phyloP scores from a whole-genome alignment of 306 rosid genomes.

The Gastrolobium bilobum region DNA sequence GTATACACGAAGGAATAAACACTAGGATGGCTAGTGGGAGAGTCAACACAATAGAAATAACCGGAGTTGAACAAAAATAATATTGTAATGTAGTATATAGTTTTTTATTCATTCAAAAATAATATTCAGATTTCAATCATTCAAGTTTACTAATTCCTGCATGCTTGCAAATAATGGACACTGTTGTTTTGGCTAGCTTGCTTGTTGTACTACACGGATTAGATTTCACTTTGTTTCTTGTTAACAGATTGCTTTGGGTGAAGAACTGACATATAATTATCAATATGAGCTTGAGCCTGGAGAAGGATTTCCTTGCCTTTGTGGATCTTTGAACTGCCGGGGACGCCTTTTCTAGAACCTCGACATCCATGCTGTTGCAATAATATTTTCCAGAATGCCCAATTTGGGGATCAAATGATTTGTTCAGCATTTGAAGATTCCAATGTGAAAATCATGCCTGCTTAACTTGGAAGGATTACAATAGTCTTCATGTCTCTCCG shows the following conservation, averaged over 20 bases:
- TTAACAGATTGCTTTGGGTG: conserved; percentile 82
- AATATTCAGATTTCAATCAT: too few species aligned
- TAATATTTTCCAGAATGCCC: conserved; percentile 26
- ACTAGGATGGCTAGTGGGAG: too few species aligned
- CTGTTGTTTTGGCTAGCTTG: not conserved
- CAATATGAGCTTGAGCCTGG: conserved; percentile 64
- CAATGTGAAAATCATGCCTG: not conserved
- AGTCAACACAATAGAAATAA: too few species aligned
- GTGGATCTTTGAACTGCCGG: conserved; percentile 68
- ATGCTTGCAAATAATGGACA: not conserved
- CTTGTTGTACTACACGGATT: not conserved
- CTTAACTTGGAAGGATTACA: not conserved
- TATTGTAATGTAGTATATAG: too few species aligned
- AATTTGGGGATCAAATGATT: conserved; percentile 23
- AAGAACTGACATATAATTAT: conserved; percentile 76
- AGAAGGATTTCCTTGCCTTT: conserved; percentile 72
- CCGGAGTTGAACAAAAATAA: too few species aligned
- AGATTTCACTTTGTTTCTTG: conserved; percentile 41
- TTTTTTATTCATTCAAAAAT: too few species aligned
- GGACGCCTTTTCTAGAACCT: conserved; percentile 62
- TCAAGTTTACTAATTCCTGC: conserved; percentile 12
- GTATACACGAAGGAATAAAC: too few species aligned
- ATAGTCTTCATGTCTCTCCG: conserved; percentile 1
- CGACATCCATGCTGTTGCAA: conserved; percentile 5
- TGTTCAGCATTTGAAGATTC: conserved; percentile 21